Evolutionary conservation across 108 stramenopile species (phyloP).

Genomic region (Asterionellopsis glacialis): DNA sequence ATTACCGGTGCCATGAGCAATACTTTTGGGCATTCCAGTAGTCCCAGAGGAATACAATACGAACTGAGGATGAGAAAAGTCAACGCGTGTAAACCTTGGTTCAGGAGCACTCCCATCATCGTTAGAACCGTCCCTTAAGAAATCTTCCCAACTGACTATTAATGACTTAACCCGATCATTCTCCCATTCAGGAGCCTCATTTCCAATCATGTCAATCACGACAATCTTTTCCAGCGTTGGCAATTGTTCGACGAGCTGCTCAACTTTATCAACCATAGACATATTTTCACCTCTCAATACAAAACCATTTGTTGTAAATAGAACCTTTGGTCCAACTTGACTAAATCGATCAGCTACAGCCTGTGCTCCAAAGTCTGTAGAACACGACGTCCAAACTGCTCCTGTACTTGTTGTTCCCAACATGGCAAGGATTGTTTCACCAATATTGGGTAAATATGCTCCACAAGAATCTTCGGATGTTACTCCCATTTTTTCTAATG

Average conservation of each 20-base stretch:
- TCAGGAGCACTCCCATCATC: slow-evolving; percentile 23
- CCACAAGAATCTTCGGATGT: slow-evolving; percentile 9
- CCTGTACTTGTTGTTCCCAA: slow-evolving; percentile 27
- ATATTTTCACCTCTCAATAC: slow-evolving; percentile 16
- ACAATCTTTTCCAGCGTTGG: slow-evolving; percentile 22
- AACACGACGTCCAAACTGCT: slow-evolving; percentile 29
- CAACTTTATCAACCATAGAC: slow-evolving; percentile 19
- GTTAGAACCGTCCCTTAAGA: slow-evolving; percentile 11
- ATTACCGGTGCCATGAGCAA: slow-evolving; percentile 39
- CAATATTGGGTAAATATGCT: slow-evolving; percentile 28
- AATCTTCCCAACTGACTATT: slow-evolving; percentile 20
- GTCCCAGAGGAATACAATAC: slow-evolving; percentile 35
- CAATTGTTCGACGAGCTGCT: slow-evolving; percentile 14
- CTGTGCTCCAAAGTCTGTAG: slow-evolving; percentile 26
- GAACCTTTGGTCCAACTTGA: slow-evolving; percentile 30
- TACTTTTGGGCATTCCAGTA: slow-evolving; percentile 32
- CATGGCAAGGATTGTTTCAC: slow-evolving; percentile 34
- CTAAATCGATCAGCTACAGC: slow-evolving; percentile 32
- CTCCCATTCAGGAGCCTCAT: slow-evolving; percentile 7
- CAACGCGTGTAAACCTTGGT: slow-evolving; percentile 6
- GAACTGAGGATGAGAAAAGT: slow-evolving; percentile 32
- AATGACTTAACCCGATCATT: slow-evolving; percentile 3
- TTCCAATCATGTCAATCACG: slow-evolving; percentile 8
- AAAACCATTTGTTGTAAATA: slow-evolving; percentile 22
- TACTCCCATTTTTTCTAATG: slow-evolving; percentile 17